Base-by-base conservation (phyloP, 805 yeast genomes). In the Ogataea neopini region DNA sequence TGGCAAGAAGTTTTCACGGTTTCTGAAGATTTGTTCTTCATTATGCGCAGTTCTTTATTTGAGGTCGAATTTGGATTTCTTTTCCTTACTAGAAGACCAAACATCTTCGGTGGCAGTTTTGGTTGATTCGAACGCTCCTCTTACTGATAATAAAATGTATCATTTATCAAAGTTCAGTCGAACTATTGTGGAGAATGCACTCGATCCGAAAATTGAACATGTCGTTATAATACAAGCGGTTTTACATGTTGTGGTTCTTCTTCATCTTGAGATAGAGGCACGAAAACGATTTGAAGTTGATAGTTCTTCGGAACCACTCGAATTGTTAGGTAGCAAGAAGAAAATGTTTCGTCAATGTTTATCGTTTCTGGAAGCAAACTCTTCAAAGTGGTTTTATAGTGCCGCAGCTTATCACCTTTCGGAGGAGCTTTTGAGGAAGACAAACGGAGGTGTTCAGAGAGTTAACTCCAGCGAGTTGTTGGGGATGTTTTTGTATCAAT, bases 351-450 rank as follows among this genome's bases (percentile, higher is more conserved):
- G 50, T 13, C 34, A 33, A 13, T 59, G 61, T 34, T 40, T 59
- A 33, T 36, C 47, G 1, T 52, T 47, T 26, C 37, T 61, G 39
- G 50, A 59, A 25, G 23, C 19, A n/a, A 54, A 58, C 39, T 49
- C 54, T 14, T 28, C 39, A 13, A 55, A 53, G 38, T 65, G 69
- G 69, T 65, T 66, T 54, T 57, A 60, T 35, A 60, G 66, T 34
- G 66, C 64, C 7, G 63, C 67, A 3, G 54, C 66, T 2, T 61
- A 51, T 33, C 55, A 59, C 38, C 45, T 61, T 13, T 61, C 59
- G 30, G 48, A 49, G 28, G 57, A 55, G n/a, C 38, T 60, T 13
- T 17, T 58, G 30, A 29, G 25, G 5, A 39, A 39, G 18, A 25
- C 34, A 15, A 13, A 30, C 11, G 6, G 22, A 19, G 22, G 17